Percentiles rank a stretch among this genome's conserved stretches.
phyloP scores from a whole-genome alignment of 1,284 basidiomycete genomes.

The Sporisorium sorghi region DNA sequence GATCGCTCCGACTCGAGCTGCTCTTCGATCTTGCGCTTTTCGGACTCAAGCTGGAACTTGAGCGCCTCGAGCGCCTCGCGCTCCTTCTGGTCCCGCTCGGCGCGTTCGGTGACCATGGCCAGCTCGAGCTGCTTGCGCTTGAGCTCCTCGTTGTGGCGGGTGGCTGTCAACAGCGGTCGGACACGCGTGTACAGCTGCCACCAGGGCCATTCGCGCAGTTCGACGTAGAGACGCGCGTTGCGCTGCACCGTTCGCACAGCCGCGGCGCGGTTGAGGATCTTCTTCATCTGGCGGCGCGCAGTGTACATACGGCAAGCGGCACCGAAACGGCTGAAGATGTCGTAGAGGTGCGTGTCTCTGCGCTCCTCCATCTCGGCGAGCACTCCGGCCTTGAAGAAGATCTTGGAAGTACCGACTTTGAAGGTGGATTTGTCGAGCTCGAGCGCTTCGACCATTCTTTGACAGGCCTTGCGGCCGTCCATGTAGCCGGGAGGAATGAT shows the following conservation, averaged over 20 bases:
- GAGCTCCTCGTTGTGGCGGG: conserved; percentile 90
- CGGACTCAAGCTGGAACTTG: conserved; percentile 56
- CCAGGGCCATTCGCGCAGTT: conserved; percentile 96
- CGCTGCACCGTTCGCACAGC: conserved; percentile 92
- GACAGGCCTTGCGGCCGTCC: conserved; percentile 93
- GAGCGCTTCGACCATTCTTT: conserved; percentile 90
- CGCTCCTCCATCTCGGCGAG: conserved; percentile 97
- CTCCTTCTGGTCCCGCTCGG: conserved; percentile 65
- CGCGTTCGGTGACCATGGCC: conserved; percentile 71
- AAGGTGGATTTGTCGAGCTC: conserved; percentile 87
- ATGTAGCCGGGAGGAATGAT: conserved; percentile 93
- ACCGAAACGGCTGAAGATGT: conserved; percentile 89
- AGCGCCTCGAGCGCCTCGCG: conserved; percentile 60
- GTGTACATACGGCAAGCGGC: conserved; percentile 86
- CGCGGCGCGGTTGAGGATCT: conserved; percentile 90
- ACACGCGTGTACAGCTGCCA: conserved; percentile 97
- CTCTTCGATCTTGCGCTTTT: conserved; percentile 75
- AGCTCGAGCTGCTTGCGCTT: conserved; percentile 89
- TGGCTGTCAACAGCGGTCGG: conserved; percentile 90
- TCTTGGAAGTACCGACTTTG: conserved; percentile 95
- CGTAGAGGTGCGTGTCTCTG: conserved; percentile 85
- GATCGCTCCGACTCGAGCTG: conserved; percentile 84
- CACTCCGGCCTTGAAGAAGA: conserved; percentile 99
- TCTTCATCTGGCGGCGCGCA: conserved; percentile 89
- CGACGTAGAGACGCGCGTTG: conserved; percentile 86